phyloP scores from a whole-genome alignment of 495 filamentous ascomycete species.

The Pseudevernia furfuracea region DNA sequence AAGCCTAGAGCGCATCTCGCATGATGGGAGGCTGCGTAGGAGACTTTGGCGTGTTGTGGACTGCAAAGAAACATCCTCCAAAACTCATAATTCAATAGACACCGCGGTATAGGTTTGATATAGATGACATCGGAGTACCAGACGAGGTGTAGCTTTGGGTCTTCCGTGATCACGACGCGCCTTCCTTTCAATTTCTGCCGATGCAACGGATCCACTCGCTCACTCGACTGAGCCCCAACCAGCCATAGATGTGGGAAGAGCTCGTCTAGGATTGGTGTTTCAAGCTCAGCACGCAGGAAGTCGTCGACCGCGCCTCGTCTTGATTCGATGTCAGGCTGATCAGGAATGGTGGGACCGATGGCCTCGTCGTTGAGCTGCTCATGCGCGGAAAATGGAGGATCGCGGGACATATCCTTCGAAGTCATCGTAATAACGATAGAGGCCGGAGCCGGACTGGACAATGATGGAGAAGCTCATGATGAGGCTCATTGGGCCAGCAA shows the following conservation, averaged over 20 bases:
- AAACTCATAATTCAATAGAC: constrained; percentile 40
- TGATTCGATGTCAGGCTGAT: no score
- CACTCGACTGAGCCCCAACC: not conserved
- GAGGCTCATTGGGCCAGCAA: no score
- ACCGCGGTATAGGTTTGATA: constrained; percentile 51
- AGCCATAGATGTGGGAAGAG: not conserved
- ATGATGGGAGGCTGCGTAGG: not conserved
- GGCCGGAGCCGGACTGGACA: no score
- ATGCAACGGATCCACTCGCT: not conserved
- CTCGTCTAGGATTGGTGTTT: not conserved
- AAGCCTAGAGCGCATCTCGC: constrained; percentile 35
- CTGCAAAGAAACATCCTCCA: constrained; percentile 29
- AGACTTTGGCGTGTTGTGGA: not conserved
- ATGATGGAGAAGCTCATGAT: no score
- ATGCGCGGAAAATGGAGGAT: no score
- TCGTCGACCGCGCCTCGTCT: no score
- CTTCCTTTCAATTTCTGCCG: constrained; percentile 18
- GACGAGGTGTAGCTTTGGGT: constrained; percentile 47
- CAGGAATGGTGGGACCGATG: no score
- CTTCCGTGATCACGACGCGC: constrained; percentile 40
- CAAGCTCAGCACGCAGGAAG: no score
- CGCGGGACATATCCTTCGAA: no score
- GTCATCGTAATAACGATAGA: no score
- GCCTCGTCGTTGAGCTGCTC: no score
- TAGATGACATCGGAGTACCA: constrained; percentile 47